These are phyloP conservation scores for Breynia disticha DNA, from an alignment of 441 rosid genomes.

Conservation along the genomic window DNA sequence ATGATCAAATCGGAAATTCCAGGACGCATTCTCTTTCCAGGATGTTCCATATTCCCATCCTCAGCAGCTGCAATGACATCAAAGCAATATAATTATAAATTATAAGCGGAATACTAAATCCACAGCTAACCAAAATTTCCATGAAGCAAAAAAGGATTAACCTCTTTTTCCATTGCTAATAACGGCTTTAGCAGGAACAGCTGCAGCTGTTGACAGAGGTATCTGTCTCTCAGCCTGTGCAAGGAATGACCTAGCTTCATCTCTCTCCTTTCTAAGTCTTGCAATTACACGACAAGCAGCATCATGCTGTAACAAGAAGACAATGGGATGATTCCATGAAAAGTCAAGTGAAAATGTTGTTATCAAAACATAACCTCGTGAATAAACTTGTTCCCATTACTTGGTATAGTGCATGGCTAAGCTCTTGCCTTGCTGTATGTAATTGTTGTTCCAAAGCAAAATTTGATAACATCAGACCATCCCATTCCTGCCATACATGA, in stretches of 20 bases:
- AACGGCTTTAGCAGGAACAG: slow-evolving; percentile 38
- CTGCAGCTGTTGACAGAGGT: slow-evolving; percentile 43
- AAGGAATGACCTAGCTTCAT: slow-evolving; percentile 84
- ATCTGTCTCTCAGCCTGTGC: slow-evolving; percentile 76
- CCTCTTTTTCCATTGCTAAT: slow-evolving; percentile 91
- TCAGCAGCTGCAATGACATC: slow-evolving; percentile 39
- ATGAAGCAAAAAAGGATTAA: slow-evolving; percentile 16
- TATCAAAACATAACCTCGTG: neutral
- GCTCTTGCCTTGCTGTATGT: slow-evolving; percentile 95
- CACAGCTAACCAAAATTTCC: slow-evolving; percentile 2
- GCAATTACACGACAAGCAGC: slow-evolving; percentile 99
- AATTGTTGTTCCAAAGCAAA: slow-evolving; percentile 94
- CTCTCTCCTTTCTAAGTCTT: slow-evolving; percentile 91
- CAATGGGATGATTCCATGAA: neutral
- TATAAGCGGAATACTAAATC: slow-evolving; percentile 12
- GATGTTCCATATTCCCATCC: slow-evolving; percentile 53
- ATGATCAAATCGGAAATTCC: slow-evolving; percentile 66
- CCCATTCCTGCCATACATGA: slow-evolving; percentile 78
- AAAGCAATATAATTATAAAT: slow-evolving; percentile 15
- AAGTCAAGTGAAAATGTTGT: neutral
- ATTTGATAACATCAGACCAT: slow-evolving; percentile 88
- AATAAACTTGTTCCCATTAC: slow-evolving; percentile 23
- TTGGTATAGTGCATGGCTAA: slow-evolving; percentile 97
- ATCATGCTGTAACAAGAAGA: slow-evolving; percentile 61
- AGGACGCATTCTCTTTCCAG: slow-evolving; percentile 59